Evolutionary conservation across 2,329 filamentous ascomycete species (phyloP), one percentile per base, ranked within the genome.

Genomic region (Ophiocordyceps australis): DNA sequence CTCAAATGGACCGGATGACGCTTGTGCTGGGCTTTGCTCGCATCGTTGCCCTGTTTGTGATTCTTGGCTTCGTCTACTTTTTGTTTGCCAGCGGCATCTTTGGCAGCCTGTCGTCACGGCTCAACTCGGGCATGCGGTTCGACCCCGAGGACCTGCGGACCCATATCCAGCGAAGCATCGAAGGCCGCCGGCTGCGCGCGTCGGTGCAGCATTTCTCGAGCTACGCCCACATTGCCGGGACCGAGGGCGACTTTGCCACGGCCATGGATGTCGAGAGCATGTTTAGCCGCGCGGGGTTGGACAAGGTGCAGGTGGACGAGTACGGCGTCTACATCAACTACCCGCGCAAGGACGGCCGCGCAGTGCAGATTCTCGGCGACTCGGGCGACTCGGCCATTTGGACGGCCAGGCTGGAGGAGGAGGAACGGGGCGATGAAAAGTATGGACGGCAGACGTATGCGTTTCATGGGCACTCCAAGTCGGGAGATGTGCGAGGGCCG

Each of bases 241-340:
- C 83, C 4, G 76, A 93, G 53, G 89, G 89, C 24, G 86, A 91
- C 52, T 83, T 76, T 40, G 79, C 76, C 23, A 62, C 92, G 28
- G 86, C 81, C 7, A 67, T 81, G 54, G 91, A 85, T 57, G 70
- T 94, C 28, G 66, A 85, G 48, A 72, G 71, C 40, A 66, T 76
- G 46, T 93, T 94, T 49, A 54, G 57, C 36, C 63, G 62, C 26
- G 73, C 74, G 23, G 66, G 69, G 4, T 61, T 98, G 42, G 83
- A 93, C 38, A 61, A 75, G 30, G 73, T 92, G 15, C 55, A 59
- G 25, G 62, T 82, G 40, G 77, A 92, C 39, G 69, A 82, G 43
- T 92, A 80, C 47, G 65, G 76, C 39, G 85, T 91, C 11, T 95
- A 94, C 45, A 57, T 95, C 41, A 95, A 95, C 49, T 98, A 92